Evolutionary conservation across 495 filamentous ascomycete genomes (phyloP).

Genomic region (Baudoinia panamericana): DNA sequence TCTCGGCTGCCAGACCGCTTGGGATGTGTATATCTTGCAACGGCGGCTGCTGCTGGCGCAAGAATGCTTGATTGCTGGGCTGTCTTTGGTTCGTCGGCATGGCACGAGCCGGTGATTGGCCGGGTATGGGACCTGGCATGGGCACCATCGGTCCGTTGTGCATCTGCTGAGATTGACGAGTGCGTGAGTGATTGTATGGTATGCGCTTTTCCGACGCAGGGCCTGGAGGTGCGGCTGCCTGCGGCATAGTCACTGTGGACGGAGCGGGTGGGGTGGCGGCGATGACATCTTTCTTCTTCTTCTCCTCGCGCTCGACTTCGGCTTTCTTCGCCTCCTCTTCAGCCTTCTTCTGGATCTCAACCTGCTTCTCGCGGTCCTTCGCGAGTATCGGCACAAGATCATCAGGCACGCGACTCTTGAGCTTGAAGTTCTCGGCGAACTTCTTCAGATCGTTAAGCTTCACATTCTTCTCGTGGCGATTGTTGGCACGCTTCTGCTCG

Average conservation of each 20-base stretch:
- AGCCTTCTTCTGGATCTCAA: slow-evolving; percentile 79
- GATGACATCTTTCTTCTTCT: slow-evolving; percentile 48
- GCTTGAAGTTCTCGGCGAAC: slow-evolving; percentile 86
- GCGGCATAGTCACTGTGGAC: neutral
- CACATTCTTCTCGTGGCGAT: slow-evolving; percentile 61
- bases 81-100: neutral
- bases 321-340: slow-evolving; percentile 24
- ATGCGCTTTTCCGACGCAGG: slow-evolving; percentile 18
- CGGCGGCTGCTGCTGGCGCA: neutral
- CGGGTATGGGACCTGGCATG: neutral
- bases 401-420: slow-evolving; percentile 76
- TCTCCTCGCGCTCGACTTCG: slow-evolving; percentile 26
- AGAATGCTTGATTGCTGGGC: neutral
- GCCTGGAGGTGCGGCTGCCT: slow-evolving; percentile 16
- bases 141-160: neutral
- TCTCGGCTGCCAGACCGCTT: slow-evolving; percentile 21
- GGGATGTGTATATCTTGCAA: slow-evolving; percentile 10
- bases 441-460: slow-evolving; percentile 91
- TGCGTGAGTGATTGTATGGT: slow-evolving; percentile 2
- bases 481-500: slow-evolving; percentile 40
- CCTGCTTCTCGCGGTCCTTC: slow-evolving; percentile 85
- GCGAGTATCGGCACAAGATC: slow-evolving; percentile 91
- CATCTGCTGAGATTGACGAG: slow-evolving; percentile 4
- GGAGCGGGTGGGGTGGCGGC: slow-evolving; percentile 26
- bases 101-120: neutral